Evolutionary conservation across 306 rosid genomes (phyloP), one percentile per base, ranked within the genome.

Genomic region (Prosopis cineraria): DNA sequence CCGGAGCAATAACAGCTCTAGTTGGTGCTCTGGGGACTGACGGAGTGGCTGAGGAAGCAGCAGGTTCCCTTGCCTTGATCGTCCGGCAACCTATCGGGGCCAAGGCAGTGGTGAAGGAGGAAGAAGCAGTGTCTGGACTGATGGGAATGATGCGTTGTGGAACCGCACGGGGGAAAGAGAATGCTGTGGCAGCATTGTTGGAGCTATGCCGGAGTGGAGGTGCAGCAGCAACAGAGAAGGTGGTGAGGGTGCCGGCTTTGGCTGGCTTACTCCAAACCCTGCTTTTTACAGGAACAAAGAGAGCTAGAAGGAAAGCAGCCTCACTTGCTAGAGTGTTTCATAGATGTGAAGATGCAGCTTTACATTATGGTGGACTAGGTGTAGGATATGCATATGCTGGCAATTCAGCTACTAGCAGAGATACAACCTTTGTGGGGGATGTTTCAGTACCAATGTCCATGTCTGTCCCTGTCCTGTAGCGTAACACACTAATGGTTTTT

Each of bases 251-350:
- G 2, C 98, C 98, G 0, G 87, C 94, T 50, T 88, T 94, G 83
- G 97, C 92, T 3, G 92, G 95, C 10, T 84, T 94, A 73, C 97
- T 94, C 72, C 98, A 92, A 85, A 80, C 88, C 40, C 84, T 94
- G 70, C 78, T 90, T 33, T 94, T 90, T 62, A 94, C 98, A 0
- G 98, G 98, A 13, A 94, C 98, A 40, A 94, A 92, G 71, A 84
- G 98, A 24, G 98, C 98, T 7, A 88, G 97, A 80, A 81, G 98
- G 74, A 94, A 94, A 88, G 98, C 98, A 27, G 98, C 98, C 5
- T 94, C 98, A 39, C 95, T 94, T 45, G 95, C 95, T 19, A 85
- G 97, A 82, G 97, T 92, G 75, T 94, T 94, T 73, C 97, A 90
- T 76, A 89, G 97, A 83, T 83, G 91, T 31, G 93, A 92, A 81